phyloP scores from a whole-genome alignment of 2,329 filamentous ascomycete species.

The Tolypocladium tundrense region DNA sequence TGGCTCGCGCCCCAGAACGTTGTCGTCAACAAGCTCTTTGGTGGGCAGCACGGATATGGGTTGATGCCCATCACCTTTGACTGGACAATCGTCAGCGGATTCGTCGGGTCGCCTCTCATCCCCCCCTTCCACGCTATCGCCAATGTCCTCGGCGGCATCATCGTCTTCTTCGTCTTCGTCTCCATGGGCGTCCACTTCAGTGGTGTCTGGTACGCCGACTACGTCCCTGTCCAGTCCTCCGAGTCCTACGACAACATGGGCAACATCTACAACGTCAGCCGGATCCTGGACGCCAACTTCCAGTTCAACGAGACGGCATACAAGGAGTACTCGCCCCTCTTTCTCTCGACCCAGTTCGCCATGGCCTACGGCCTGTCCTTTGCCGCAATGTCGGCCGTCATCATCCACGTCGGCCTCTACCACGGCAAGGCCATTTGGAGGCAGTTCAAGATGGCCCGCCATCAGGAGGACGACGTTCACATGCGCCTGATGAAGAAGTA shows the following conservation, averaged over 20 bases:
- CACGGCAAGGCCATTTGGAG: constrained; percentile 44
- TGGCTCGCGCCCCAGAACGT: constrained; percentile 52
- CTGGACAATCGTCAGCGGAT: constrained; percentile 38
- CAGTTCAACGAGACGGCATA: constrained; percentile 53
- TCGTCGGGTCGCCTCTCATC: constrained; percentile 38
- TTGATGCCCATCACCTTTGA: constrained; percentile 52
- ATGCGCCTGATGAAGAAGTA: constrained; percentile 55
- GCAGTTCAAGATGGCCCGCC: constrained; percentile 43
- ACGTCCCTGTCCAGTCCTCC: constrained; percentile 51
- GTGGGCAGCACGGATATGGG: constrained; percentile 46
- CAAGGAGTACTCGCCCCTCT: constrained; percentile 54
- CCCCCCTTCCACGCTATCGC: constrained; percentile 44
- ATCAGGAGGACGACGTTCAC: constrained; percentile 48
- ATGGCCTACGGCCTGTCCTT: constrained; percentile 54
- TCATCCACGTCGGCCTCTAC: constrained; percentile 46
- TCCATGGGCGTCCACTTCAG: constrained; percentile 50
- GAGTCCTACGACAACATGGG: constrained; percentile 57
- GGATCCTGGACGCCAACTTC: constrained; percentile 45
- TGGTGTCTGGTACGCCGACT: constrained; percentile 47
- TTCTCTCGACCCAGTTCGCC: constrained; percentile 51
- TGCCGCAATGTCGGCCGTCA: constrained; percentile 53
- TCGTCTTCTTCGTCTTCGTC: constrained; percentile 44
- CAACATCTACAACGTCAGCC: constrained; percentile 45
- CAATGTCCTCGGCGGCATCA: constrained; percentile 41
- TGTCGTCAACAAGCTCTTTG: constrained; percentile 54